phyloP scores from a whole-genome alignment of 1,139 yeast species.

The Williopsis jadinii region DNA sequence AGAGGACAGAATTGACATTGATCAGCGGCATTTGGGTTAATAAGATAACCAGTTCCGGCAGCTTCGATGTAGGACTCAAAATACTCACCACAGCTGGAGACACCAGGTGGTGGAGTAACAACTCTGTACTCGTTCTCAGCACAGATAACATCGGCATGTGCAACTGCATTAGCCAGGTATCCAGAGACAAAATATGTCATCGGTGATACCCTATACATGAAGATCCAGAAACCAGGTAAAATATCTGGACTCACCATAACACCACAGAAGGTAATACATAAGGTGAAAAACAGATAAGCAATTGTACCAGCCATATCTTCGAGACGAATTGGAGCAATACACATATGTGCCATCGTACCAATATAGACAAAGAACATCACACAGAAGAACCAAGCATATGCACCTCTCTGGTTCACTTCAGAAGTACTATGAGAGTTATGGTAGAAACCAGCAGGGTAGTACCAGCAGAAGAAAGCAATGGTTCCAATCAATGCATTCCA shows the following conservation, averaged over 20 bases:
- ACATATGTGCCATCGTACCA: slow-evolving; percentile 59
- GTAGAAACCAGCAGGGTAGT: slow-evolving; percentile 73
- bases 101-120: slow-evolving; percentile 42
- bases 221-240: slow-evolving; percentile 56
- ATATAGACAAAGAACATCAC: slow-evolving; percentile 52
- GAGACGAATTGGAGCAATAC: slow-evolving; percentile 53
- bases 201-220: slow-evolving; percentile 60
- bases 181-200: slow-evolving; percentile 52
- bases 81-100: slow-evolving; percentile 46
- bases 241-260: slow-evolving; percentile 55
- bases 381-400: slow-evolving; percentile 23
- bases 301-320: slow-evolving; percentile 74
- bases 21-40: slow-evolving; percentile 34
- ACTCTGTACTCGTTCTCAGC: slow-evolving; percentile 34
- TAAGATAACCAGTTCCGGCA: slow-evolving; percentile 51
- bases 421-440: slow-evolving; percentile 36
- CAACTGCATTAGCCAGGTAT: slow-evolving; percentile 36
- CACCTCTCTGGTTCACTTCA: slow-evolving; percentile 8
- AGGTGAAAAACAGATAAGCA: slow-evolving; percentile 54
- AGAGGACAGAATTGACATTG: slow-evolving; percentile 47
- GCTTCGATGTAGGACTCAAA: slow-evolving; percentile 36
- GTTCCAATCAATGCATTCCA: slow-evolving; percentile 66
- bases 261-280: slow-evolving; percentile 77
- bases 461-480: slow-evolving; percentile 64
- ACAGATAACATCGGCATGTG: slow-evolving; percentile 7